Evolutionary conservation across 2,329 filamentous ascomycete species (phyloP), one percentile per base, ranked within the genome.

Genomic region (Conoideocrella luteorostrata): DNA sequence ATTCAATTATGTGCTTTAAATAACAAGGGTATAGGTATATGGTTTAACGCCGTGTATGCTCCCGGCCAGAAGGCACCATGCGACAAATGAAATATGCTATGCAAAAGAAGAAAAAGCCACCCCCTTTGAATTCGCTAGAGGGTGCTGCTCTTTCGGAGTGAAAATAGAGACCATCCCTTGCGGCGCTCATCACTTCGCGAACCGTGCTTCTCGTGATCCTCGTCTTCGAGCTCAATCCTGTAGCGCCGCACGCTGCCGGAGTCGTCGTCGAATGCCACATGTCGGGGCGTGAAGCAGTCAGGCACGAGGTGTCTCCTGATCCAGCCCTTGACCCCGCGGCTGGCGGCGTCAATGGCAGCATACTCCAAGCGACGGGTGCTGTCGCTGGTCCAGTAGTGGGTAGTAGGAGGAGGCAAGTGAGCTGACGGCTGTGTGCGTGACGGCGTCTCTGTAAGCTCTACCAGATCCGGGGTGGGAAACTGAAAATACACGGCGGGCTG

Each of bases 361-460:
- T 84, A 84, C 63, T 84, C 80, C 4, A 82, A 67, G 10, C 78
- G 69, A 4, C 80, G 70, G 0, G 79, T 82, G 42, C 69, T 69
- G 55, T 82, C 77, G 53, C 77, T 82, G 1, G 78, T 83, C 80
- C 80, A 84, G 62, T 83, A 84, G 55, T 82, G 77, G 2, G 76
- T 77, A 3, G 80, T 82, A 51, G 74, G 71, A 4, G 76, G 78
- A 2, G 68, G 66, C 3, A 67, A 61, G 26, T 66, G 64, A 3
- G 50, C 32, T 46, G 51, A 17, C 10, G 34, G 20, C 10, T 44
- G 34, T 17, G 2, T 12, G n/a, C 26, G 41, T 5, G 22, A 11
- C 15, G 44, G 10, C 12, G 22, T 39, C 48, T 51, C 18, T 21
- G 41, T 33, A 49, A 60, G 47, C 47, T 61, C 52, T 37, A 56